Percentiles rank a stretch among this genome's conserved stretches.
These are phyloP conservation scores for Helichrysum umbraculigerum DNA, from an alignment of 129 eudicot species.

Conservation along the genomic window DNA sequence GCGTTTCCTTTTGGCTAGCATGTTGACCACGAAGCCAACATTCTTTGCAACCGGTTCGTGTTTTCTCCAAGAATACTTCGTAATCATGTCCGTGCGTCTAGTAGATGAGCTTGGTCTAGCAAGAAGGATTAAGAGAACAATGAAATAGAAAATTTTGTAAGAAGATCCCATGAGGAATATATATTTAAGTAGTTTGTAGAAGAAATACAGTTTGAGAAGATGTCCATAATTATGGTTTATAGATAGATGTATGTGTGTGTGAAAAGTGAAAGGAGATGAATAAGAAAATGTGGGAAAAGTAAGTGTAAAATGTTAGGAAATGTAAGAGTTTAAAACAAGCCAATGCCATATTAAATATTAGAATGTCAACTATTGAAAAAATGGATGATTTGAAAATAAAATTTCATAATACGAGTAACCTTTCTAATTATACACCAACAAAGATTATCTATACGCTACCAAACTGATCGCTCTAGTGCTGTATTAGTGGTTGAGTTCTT, in stretches of 20 bases:
- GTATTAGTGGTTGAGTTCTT: no score
- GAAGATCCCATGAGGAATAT: constrained; percentile 14
- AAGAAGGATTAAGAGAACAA: constrained; percentile 13
- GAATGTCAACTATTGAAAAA: neutral
- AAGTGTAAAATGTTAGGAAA: constrained; percentile 18
- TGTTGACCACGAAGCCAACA: constrained; percentile 7
- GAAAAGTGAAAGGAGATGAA: neutral
- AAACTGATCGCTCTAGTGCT: no score
- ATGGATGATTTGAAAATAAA: neutral
- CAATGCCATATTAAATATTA: neutral
- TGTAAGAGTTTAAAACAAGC: constrained; percentile 11
- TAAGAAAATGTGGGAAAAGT: constrained; percentile 17
- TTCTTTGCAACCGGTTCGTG: neutral
- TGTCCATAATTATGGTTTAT: constrained; percentile 21
- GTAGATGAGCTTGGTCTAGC: neutral
- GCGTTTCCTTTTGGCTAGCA: constrained; percentile 22
- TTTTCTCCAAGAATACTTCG: constrained; percentile 15
- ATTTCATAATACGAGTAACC: no score
- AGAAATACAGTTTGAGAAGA: neutral
- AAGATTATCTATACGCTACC: no score
- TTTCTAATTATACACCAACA: no score
- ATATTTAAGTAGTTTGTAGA: neutral
- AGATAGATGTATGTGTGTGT: neutral
- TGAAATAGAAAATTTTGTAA: neutral
- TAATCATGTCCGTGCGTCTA: neutral